Percentiles rank a stretch among this genome's conserved stretches.
Conservation (phyloP, 495 filamentous ascomycete species). For the Aspergillus biplanus region DNA sequence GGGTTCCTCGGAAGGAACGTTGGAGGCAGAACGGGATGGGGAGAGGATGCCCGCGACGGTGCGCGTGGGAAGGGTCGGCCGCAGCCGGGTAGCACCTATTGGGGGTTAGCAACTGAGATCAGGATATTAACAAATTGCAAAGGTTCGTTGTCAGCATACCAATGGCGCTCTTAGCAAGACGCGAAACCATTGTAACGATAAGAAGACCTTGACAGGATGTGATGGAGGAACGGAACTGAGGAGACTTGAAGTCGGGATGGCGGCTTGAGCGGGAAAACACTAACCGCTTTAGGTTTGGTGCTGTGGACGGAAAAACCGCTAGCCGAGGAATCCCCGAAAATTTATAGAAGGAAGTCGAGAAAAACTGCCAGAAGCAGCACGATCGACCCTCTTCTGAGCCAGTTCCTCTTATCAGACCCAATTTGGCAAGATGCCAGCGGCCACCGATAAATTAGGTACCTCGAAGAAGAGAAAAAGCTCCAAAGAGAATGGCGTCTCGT, state of each 20-base stretch:
- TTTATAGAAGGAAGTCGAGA: constrained; percentile 26
- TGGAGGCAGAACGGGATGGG: constrained; percentile 69
- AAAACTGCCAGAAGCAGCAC: constrained; percentile 24
- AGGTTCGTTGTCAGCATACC: constrained; percentile 60
- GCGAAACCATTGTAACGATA: constrained; percentile 84
- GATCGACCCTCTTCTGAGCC: constrained; percentile 4
- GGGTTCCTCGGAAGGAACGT: constrained; percentile 79
- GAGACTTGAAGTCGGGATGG: constrained; percentile 61
- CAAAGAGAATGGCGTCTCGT: constrained; percentile 40
- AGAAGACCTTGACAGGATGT: constrained; percentile 39
- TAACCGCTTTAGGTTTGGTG: constrained; percentile 75
- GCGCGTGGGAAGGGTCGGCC: constrained; percentile 71
- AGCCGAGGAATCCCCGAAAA: constrained; percentile 42
- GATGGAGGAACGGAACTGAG: constrained; percentile 51
- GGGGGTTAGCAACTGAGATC: constrained; percentile 33
- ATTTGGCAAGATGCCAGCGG: constrained; percentile 38
- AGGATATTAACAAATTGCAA: constrained; percentile 10
- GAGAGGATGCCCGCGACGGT: constrained; percentile 71
- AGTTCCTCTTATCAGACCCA: background rate
- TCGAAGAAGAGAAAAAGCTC: constrained; percentile 49
- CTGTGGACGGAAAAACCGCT: constrained; percentile 47
- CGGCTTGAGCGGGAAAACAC: constrained; percentile 85
- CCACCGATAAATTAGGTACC: constrained; percentile 26
- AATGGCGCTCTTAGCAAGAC: constrained; percentile 87
- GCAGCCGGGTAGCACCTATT: constrained; percentile 86